Conservation (phyloP, 1,284 basidiomycete species). For the Sutorius eximius region DNA sequence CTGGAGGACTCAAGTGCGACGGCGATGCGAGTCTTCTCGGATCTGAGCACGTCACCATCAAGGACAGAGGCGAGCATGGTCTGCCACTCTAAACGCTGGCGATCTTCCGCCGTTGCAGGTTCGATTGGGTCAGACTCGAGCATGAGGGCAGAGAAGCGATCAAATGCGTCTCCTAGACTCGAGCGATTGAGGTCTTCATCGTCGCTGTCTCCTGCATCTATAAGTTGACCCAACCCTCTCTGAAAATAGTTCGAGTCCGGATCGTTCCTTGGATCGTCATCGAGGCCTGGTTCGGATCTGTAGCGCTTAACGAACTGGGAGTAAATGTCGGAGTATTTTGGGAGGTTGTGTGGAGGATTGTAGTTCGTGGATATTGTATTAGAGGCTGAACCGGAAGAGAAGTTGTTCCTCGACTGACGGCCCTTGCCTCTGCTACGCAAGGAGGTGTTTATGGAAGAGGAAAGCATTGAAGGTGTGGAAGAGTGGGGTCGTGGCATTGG, state of each 20-base stretch:
- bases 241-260: constrained; percentile 76
- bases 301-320: constrained; percentile 76
- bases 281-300: constrained; percentile 54
- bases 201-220: constrained; percentile 73
- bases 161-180: constrained; percentile 48
- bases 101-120: constrained; percentile 67
- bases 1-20: constrained; percentile 66
- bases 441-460: constrained; percentile 32
- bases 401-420: constrained; percentile 38
- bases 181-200: constrained; percentile 61
- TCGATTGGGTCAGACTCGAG: constrained; percentile 61
- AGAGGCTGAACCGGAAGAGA: constrained; percentile 29
- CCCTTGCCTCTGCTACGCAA: constrained; percentile 35
- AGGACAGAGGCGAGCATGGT: constrained; percentile 91
- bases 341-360: constrained; percentile 32
- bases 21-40: constrained; percentile 89
- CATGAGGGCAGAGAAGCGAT: constrained; percentile 52
- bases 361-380: constrained; percentile 35
- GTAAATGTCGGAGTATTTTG: constrained; percentile 67
- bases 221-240: constrained; percentile 65
- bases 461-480: constrained; percentile 28
- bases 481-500: constrained; percentile 34
- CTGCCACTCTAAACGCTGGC: constrained; percentile 91
- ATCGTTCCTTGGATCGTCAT: constrained; percentile 69
- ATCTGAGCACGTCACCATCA: constrained; percentile 88